A percentile compares a stretch with the other conserved stretches of the same genome.
Evolutionary conservation across 2,329 filamentous ascomycete genomes (phyloP).

Genomic region (Mycosphaerella arachidis): DNA sequence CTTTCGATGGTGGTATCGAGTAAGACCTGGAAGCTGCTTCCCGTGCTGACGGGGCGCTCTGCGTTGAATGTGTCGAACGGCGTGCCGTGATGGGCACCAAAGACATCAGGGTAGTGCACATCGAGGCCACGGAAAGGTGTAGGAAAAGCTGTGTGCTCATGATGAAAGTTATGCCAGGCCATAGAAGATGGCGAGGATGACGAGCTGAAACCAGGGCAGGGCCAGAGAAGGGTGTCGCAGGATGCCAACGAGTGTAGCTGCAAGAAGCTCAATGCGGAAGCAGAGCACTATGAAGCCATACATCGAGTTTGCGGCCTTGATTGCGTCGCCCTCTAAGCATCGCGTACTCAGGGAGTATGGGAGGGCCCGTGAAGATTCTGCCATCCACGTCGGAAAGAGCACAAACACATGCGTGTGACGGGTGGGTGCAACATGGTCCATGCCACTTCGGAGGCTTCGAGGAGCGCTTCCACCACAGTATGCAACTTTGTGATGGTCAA

Average conservation of each 20-base stretch:
- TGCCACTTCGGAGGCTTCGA: neutral
- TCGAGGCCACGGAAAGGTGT: conserved; percentile 13
- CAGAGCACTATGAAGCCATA: neutral
- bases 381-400: neutral
- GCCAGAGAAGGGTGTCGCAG: neutral
- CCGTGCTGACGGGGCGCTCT: neutral
- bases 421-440: neutral
- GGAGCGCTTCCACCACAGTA: neutral
- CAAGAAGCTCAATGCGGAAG: conserved; percentile 5
- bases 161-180: conserved; percentile 7
- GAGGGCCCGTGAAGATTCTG: neutral
- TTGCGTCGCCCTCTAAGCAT: neutral
- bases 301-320: neutral
- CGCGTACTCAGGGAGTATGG: neutral
- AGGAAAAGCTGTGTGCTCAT: conserved; percentile 17
- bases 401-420: neutral
- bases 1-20: conserved; percentile 21
- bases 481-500: neutral
- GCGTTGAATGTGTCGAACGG: conserved; percentile 2
- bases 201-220: neutral
- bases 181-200: neutral
- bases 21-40: conserved; percentile 11
- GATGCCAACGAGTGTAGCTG: neutral
- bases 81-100: conserved; percentile 1
- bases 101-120: conserved; percentile 12